Evolutionary conservation across 2,329 filamentous ascomycete genomes (phyloP), one percentile per base, ranked within the genome.

Genomic region (Aspergillus thermomutatus): DNA sequence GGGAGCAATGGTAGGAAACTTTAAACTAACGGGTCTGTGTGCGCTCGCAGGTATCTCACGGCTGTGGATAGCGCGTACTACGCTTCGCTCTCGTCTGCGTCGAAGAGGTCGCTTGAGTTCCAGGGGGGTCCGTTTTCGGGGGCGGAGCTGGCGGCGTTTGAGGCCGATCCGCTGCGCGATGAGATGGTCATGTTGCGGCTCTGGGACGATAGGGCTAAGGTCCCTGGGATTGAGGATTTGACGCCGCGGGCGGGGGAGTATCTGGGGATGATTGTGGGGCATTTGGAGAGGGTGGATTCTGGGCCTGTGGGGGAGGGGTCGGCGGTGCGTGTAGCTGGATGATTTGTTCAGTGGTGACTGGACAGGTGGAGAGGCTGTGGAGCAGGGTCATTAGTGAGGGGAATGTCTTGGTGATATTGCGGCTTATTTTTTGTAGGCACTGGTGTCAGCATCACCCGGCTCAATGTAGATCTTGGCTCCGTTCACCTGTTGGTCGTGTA

Each of bases 161-260:
- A 69, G 11, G 47, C 60, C 21, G 66, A 75, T 63, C 72, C 69
- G 0, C 62, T 73, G 25, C 63, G 66, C 3, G 66, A 75, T 48
- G 64, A 69, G 6, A 75, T 76, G 68, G 68, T 75, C 8, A 64
- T 65, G 1, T 58, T 76, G 17, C 66, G 74, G 19, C 60, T 66
- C 46, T 77, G 72, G 71, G 74, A 76, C 57, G 74, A 76, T 63
- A 60, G 58, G 8, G 73, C 73, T 0, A 77, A 76, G 56, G 58
- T 73, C 34, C 65, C 60, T 21, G 69, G 61, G 0, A 51, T 69
- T 45, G 60, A 66, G 56, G 56, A 58, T 19, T 55, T 37, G 2
- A 72, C 66, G 3, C 70, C 69, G n/a, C 65, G 69, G 7, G 65
- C 67, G 11, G 21, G 54, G 14, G 25, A 58, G 0, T 72, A 73